A percentile compares a stretch with the other conserved stretches of the same genome.
Conservation (phyloP, 192 early-diverging fungal genomes). For the Coemansia sp. region DNA sequence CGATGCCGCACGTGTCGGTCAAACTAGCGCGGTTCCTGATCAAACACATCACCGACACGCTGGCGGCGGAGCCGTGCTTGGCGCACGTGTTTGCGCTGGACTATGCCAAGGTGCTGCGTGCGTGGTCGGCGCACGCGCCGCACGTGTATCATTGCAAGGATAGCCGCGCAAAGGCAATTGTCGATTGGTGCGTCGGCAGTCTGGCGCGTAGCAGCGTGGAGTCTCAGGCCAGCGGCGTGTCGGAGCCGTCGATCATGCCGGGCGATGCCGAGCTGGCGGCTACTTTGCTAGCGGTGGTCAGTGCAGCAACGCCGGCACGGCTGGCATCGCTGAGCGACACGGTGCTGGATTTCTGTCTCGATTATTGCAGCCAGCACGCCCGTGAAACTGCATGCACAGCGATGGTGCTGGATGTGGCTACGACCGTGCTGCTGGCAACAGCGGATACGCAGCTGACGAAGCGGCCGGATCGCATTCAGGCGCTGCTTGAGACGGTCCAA, state of each 20-base stretch:
- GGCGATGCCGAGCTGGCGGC: constrained; percentile 33
- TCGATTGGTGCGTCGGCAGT: constrained; percentile 24
- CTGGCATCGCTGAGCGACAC: constrained; percentile 5
- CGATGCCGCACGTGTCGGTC: constrained; percentile 37
- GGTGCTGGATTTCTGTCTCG: constrained; percentile 39
- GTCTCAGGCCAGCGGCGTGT: constrained; percentile 14
- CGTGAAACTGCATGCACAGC: constrained; percentile 33
- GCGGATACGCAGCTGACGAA: constrained; percentile 17
- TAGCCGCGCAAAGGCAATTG: constrained; percentile 13
- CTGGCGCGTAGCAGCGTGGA: constrained; percentile 12
- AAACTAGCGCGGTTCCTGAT: constrained; percentile 30
- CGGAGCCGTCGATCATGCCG: constrained; percentile 6
- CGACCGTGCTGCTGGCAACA: constrained; percentile 12
- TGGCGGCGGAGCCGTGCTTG: constrained; percentile 30
- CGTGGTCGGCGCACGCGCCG: constrained; percentile 37
- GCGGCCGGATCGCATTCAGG: constrained; percentile 5
- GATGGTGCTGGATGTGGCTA: constrained; percentile 24
- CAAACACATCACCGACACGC: constrained; percentile 33
- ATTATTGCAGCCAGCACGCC: constrained; percentile 24
- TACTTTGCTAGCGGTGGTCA: constrained; percentile 21
- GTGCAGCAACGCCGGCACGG: constrained; percentile 19
- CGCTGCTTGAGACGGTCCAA: constrained; percentile 21
- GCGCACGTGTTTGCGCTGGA: constrained; percentile 30
- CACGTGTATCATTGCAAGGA: constrained; percentile 40
- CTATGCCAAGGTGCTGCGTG: constrained; percentile 38